Evolutionary conservation across 2,329 filamentous ascomycete genomes (phyloP), one percentile per base, ranked within the genome.

Genomic region (Colletotrichum sp.): DNA sequence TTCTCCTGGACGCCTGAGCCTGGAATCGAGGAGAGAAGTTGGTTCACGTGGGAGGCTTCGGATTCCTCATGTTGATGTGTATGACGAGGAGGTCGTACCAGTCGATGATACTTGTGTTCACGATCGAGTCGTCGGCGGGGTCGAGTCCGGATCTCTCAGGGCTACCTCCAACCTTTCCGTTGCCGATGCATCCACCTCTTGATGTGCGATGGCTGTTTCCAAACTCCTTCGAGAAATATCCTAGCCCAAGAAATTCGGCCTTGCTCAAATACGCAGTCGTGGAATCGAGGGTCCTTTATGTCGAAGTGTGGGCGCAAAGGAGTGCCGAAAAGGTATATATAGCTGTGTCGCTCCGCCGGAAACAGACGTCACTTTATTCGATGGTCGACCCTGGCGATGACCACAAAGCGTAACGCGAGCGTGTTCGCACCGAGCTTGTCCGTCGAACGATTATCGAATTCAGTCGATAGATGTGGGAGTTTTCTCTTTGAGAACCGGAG

Each of bases 41-140:
- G 49, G 26, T 74, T 76, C 52, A 76, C 70, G 74, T 76, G 64
- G 70, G 70, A 65, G 74, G 74, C 74, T 74, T 69, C 59, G 74
- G 74, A 65, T 73, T 74, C 74, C 74, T 69, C 74, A 76, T 76
- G 70, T 21, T 75, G 72, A 72, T 69, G 32, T 5, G 63, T 24
- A 12, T 52, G 16, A 8, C 21, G 36, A 49, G 12, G 8, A 30
- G 21, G n/a, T 55, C 21, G 62, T 60, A 49, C 64, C 49, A 36
- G 28, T n/a, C 9, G 30, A 8, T 68, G 34, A 62, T 63, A 24
- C 44, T 49, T 18, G 49, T 65, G n/a, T 15, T 39, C 18, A 15
- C n/a, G 39, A 39, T 52, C 21, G 18, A 8, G 34, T 34, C 32
- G 59, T 28, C 10, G 59, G 34, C 21, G 44, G 36, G 18, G 44